phyloP scores from a whole-genome alignment of 129 eudicot genomes.

The Pseudognaphalium luteoalbum region DNA sequence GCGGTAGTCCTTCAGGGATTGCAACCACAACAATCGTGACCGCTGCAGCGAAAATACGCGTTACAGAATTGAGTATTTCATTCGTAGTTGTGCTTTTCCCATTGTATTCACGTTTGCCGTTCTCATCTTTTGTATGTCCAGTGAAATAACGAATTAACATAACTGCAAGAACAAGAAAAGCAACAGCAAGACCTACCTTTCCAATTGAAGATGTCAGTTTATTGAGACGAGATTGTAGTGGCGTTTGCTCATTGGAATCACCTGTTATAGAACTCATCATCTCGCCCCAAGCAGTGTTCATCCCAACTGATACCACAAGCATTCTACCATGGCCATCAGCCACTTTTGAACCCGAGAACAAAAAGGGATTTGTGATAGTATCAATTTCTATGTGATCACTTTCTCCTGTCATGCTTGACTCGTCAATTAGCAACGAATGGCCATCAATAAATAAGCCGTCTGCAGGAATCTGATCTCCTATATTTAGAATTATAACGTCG shows the following conservation, averaged over 20 bases:
- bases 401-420: conserved; percentile 64
- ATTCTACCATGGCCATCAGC: conserved; percentile 9
- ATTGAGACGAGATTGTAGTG: conserved; percentile 39
- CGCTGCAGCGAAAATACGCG: conserved; percentile 24
- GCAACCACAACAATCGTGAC: conserved; percentile 52
- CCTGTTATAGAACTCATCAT: conserved; percentile 15
- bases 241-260: conserved; percentile 36
- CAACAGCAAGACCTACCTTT: conserved; percentile 53
- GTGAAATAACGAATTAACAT: conserved; percentile 17
- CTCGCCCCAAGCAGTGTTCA: conserved; percentile 17
- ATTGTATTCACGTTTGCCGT: conserved; percentile 3
- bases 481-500: conserved; percentile 49
- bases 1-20: conserved; percentile 64
- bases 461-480: conserved; percentile 65
- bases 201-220: conserved; percentile 56
- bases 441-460: conserved; percentile 65
- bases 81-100: conserved; percentile 28
- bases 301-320: conserved; percentile 16
- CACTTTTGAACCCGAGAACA: conserved; percentile 16
- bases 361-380: conserved; percentile 27
- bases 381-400: conserved; percentile 55
- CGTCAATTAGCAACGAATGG: conserved; percentile 57
- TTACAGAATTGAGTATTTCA: conserved; percentile 39
- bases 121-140: conserved; percentile 11
- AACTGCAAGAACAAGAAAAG: conserved; percentile 25